Base-by-base conservation (phyloP, 179 eudicot genomes). In the Silene vulgaris region DNA sequence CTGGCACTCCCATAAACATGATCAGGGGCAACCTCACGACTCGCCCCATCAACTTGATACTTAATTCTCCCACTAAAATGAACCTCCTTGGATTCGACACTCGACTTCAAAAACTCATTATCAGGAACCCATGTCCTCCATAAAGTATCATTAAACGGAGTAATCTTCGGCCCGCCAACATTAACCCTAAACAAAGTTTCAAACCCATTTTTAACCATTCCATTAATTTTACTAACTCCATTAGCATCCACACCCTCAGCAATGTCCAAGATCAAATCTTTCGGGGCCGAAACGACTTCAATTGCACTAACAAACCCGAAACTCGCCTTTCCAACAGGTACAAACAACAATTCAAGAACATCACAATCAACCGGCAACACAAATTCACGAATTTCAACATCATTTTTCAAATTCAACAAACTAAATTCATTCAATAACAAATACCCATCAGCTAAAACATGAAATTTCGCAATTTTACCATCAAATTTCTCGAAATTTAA, bases 61-160 rank as follows among this genome's bases (percentile, higher is more conserved):
- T 77, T 79, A 76, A 94, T 88, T 66, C 91, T 80, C 21, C 97
- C 97, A 77, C 87, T 80, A 77, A 84, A 90, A 69, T 65, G 80
- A 79, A 87, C 82, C 20, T 67, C 74, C 13, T 61, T 72, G 7
- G 87, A 86, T 16, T 63, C 86, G 23, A 76, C 81, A 69, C 60
- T 68, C 5, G 72, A 72, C 62, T 79, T 84, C 40, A 93, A 75
- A 71, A 83, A 89, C 80, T 84, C 84, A 14, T 87, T 84, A 78
- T 94, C 98, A 45, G 90, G 80, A 30, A 85, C 74, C 98, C 98
- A 94, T 63, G 89, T 92, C 77, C 96, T 94, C 96, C 94, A 89
- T 32, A 94, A 82, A 23, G 96, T 86, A 81, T 94, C 98, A 75
- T 94, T 94, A 74, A 94, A 94, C 19, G 97, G 97, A 20, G 98